A percentile compares a stretch with the other conserved stretches of the same genome.
phyloP scores from a whole-genome alignment of 331 rosid species.

The Stylosanthes scabra region DNA sequence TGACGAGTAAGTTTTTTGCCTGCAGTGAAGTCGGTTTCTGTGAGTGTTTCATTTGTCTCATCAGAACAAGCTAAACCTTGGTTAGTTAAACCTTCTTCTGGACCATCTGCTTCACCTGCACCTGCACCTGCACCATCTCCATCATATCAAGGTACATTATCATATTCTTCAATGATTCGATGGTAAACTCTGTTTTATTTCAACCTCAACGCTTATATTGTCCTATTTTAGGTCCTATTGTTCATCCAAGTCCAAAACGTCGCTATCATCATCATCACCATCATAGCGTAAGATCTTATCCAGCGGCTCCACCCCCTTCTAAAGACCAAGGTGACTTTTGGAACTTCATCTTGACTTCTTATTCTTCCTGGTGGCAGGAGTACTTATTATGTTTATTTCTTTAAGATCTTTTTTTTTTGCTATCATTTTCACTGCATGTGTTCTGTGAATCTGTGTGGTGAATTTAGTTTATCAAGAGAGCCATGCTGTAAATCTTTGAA shows the following conservation, averaged over 20 bases:
- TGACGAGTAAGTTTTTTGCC: slow-evolving; percentile 29
- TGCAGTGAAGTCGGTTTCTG: slow-evolving; percentile 67
- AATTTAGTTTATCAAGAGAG: slow-evolving; percentile 16
- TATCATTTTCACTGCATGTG: not conserved
- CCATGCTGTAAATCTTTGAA: not conserved
- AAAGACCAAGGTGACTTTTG: slow-evolving; percentile 67
- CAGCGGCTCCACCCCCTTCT: slow-evolving; percentile 69
- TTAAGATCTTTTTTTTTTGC: not conserved
- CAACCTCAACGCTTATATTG: slow-evolving; percentile 27
- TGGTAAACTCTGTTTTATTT: slow-evolving; percentile 7
- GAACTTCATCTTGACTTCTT: slow-evolving; percentile 25
- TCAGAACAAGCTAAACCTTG: slow-evolving; percentile 43
- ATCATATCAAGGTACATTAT: slow-evolving; percentile 52
- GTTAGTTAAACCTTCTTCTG: slow-evolving; percentile 49
- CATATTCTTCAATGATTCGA: slow-evolving; percentile 8
- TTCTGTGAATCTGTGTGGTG: slow-evolving; percentile 15
- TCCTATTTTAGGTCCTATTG: slow-evolving; percentile 54
- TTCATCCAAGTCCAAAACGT: slow-evolving; percentile 44
- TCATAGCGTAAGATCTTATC: slow-evolving; percentile 46
- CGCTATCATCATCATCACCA: slow-evolving; percentile 42
- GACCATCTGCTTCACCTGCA: slow-evolving; percentile 47
- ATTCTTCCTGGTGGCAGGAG: slow-evolving; percentile 10
- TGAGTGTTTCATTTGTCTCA: slow-evolving; percentile 52
- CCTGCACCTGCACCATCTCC: slow-evolving; percentile 58
- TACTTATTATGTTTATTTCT: not conserved